phyloP scores from a whole-genome alignment of 2,329 filamentous ascomycete species.

The Fusarium hainanense region DNA sequence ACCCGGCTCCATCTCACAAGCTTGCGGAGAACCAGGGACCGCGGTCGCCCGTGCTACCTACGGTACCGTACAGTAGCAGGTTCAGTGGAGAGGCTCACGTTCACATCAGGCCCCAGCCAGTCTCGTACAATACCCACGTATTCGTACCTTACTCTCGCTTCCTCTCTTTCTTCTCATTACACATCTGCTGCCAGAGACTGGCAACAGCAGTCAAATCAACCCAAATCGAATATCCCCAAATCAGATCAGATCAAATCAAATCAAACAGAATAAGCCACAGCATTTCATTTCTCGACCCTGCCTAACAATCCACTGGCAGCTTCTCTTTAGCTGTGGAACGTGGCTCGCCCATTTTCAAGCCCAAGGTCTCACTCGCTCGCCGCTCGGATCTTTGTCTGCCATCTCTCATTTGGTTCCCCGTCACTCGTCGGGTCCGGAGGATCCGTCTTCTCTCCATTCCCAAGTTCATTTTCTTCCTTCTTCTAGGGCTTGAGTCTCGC shows the following conservation, averaged over 20 bases:
- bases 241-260: constrained; percentile 4
- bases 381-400: constrained; percentile 17
- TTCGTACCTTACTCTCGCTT: constrained; percentile 33
- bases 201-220: constrained; percentile 18
- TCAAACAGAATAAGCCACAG: constrained; percentile 26
- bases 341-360: constrained; percentile 36
- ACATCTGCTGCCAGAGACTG: constrained; percentile 25
- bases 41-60: constrained; percentile 27
- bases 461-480: constrained; percentile 12
- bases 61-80: constrained; percentile 13
- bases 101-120: constrained; percentile 19
- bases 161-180: constrained; percentile 17
- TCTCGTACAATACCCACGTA: constrained; percentile 31
- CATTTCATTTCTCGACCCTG: constrained; percentile 34
- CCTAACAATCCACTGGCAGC: constrained; percentile 4
- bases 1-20: constrained; percentile 34
- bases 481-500: constrained; percentile 12
- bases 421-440: constrained; percentile 31
- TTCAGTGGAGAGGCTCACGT: constrained; percentile 4
- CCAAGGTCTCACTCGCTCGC: constrained; percentile 21
- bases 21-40: constrained; percentile 38
- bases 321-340: constrained; percentile 26
- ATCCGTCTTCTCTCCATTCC: constrained; percentile 35
- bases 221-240: neutral
- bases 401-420: constrained; percentile 32